These are phyloP conservation scores for Zalaria sp. DNA, from an alignment of 2,329 filamentous ascomycete species.

Conservation along the genomic window DNA sequence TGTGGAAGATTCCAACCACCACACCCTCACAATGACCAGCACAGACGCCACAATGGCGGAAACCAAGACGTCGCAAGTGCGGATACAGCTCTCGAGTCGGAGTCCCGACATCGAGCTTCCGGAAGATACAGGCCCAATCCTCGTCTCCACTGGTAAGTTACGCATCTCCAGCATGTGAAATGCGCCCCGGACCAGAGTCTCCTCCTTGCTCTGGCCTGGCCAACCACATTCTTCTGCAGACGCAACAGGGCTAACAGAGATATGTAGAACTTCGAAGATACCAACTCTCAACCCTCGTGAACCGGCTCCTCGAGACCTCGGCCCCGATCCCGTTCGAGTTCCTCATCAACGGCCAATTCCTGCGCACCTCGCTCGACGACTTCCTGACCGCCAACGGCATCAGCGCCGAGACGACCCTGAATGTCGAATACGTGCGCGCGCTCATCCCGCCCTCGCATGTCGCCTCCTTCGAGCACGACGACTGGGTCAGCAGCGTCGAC, in stretches of 20 bases:
- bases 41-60: constrained; percentile 7
- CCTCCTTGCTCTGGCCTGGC: background rate
- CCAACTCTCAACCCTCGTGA: constrained; percentile 48
- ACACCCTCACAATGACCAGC: background rate
- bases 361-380: constrained; percentile 79
- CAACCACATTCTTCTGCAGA: background rate
- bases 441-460: constrained; percentile 80
- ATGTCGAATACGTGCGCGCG: constrained; percentile 85
- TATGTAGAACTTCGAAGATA: constrained; percentile 38
- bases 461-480: constrained; percentile 89
- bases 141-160: constrained; percentile 40
- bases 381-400: constrained; percentile 78
- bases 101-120: constrained; percentile 39
- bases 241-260: background rate
- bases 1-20: background rate
- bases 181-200: background rate
- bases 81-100: constrained; percentile 39
- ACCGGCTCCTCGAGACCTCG: constrained; percentile 42
- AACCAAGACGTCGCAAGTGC: constrained; percentile 28
- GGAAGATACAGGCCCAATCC: constrained; percentile 39
- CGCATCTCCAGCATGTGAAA: background rate
- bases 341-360: constrained; percentile 83
- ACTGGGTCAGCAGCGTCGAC: constrained; percentile 87
- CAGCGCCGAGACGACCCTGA: constrained; percentile 74
- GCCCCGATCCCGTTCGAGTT: constrained; percentile 79